phyloP scores from a whole-genome alignment of 306 rosid genomes.

The Inga laurina region DNA sequence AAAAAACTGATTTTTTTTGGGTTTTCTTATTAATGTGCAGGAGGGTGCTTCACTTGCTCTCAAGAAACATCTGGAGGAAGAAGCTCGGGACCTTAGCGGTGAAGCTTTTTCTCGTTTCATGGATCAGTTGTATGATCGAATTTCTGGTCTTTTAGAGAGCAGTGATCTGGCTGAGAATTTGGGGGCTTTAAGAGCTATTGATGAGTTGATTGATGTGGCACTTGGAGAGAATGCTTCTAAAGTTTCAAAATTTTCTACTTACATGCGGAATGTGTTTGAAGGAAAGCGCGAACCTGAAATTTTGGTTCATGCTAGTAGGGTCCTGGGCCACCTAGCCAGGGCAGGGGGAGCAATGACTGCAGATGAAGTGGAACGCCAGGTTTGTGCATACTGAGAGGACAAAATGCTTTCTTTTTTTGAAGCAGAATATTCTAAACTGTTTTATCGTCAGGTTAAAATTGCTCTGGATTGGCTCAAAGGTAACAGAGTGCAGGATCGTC shows the following conservation, averaged over 20 bases:
- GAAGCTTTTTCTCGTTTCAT: conserved; percentile 91
- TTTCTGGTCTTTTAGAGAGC: conserved; percentile 75
- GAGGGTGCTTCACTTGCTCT: conserved; percentile 84
- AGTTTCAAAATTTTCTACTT: conserved; percentile 82
- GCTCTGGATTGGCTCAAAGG: conserved; percentile 92
- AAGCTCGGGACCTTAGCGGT: conserved; percentile 90
- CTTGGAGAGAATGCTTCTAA: conserved; percentile 96
- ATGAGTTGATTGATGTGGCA: conserved; percentile 89
- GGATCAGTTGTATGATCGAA: conserved; percentile 92
- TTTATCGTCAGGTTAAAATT: conserved; percentile 62
- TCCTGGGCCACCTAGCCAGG: conserved; percentile 92
- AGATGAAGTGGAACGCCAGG: conserved; percentile 97
- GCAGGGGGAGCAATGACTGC: conserved; percentile 99
- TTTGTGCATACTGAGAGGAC: conserved; percentile 29
- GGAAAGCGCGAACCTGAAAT: conserved; percentile 88
- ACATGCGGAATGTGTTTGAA: conserved; percentile 85
- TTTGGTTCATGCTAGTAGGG: conserved; percentile 88
- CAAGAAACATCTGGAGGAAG: conserved; percentile 89
- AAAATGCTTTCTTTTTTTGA: neutral
- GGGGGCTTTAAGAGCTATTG: conserved; percentile 96
- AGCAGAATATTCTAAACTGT: conserved; percentile 26
- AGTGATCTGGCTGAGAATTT: conserved; percentile 80
- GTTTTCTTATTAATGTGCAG: conserved; percentile 31
- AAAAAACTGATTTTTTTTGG: neutral
- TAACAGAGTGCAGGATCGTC: conserved; percentile 86